Evolutionary conservation across 495 filamentous ascomycete genomes (phyloP).

Genomic region (Podospora tetraspora): DNA sequence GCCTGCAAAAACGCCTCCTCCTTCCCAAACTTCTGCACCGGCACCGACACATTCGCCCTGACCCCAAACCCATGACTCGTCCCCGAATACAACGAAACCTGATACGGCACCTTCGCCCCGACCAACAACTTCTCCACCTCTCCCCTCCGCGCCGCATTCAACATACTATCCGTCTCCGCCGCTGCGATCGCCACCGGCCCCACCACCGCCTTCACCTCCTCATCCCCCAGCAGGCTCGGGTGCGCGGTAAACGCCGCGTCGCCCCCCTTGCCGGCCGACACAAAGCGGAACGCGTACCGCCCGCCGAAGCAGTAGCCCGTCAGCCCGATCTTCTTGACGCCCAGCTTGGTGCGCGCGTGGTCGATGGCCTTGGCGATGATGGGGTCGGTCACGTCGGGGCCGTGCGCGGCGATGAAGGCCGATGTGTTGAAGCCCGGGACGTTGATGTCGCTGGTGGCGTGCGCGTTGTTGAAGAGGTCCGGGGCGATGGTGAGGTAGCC

Average conservation of each 20-base stretch:
- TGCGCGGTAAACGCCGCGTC: constrained; percentile 66
- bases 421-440: constrained; percentile 49
- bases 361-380: constrained; percentile 57
- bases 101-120: constrained; percentile 43
- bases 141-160: constrained; percentile 54
- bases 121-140: constrained; percentile 43
- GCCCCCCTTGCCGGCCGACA: constrained; percentile 41
- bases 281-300: constrained; percentile 38
- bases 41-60: constrained; percentile 52
- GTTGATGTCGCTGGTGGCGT: constrained; percentile 44
- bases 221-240: constrained; percentile 58
- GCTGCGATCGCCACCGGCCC: constrained; percentile 65
- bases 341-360: constrained; percentile 51
- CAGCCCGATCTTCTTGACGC: constrained; percentile 57
- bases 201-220: constrained; percentile 58
- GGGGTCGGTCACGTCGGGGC: constrained; percentile 52
- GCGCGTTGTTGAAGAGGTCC: constrained; percentile 65
- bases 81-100: constrained; percentile 61
- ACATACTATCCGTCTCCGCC: constrained; percentile 62
- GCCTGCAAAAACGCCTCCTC: constrained; percentile 73
- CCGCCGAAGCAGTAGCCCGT: constrained; percentile 62
- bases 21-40: constrained; percentile 62
- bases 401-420: constrained; percentile 52
- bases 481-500: constrained; percentile 72
- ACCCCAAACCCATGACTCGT: constrained; percentile 69